A percentile compares a stretch with the other conserved stretches of the same genome.
Conservation (phyloP, 306 rosid species). For the Cicer cuneatum region DNA sequence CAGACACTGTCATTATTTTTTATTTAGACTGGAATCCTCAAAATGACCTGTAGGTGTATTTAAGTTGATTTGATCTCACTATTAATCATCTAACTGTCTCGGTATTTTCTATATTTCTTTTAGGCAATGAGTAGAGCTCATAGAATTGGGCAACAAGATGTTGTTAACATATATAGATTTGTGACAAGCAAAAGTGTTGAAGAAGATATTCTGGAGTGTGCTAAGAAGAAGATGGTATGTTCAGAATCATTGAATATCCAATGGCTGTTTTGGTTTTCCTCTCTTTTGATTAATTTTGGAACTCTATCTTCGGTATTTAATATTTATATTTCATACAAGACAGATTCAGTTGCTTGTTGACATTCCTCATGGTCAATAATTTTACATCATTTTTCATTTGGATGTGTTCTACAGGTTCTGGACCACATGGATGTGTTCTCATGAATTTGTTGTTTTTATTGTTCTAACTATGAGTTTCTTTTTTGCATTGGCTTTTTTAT, state of each 20-base stretch:
- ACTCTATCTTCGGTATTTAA: background rate
- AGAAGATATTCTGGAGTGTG: slow-evolving; percentile 99
- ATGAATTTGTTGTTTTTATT: slow-evolving; percentile 15
- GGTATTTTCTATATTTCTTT: slow-evolving; percentile 29
- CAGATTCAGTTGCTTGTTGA: slow-evolving; percentile 14
- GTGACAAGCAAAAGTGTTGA: slow-evolving; percentile 98
- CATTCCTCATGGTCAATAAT: slow-evolving; percentile 21
- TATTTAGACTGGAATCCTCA: slow-evolving; percentile 99
- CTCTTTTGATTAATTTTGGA: background rate
- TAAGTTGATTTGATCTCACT: slow-evolving; percentile 10
- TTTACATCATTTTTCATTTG: slow-evolving; percentile 38
- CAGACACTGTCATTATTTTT: slow-evolving; percentile 96
- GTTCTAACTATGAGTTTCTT: background rate
- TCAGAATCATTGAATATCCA: slow-evolving; percentile 28
- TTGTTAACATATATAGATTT: slow-evolving; percentile 97
- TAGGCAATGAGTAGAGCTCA: slow-evolving; percentile 99
- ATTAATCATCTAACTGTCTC: slow-evolving; percentile 22
- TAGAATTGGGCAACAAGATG: slow-evolving; percentile 98
- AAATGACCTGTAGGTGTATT: slow-evolving; percentile 96
- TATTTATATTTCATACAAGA: background rate
- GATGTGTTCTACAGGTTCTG: slow-evolving; percentile 75
- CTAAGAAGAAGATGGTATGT: slow-evolving; percentile 95
- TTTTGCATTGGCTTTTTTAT: background rate
- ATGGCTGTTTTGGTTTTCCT: slow-evolving; percentile 7
- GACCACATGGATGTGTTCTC: slow-evolving; percentile 74